phyloP scores from a whole-genome alignment of 371 early-diverging fungal species.

The Nematocida sp. region DNA sequence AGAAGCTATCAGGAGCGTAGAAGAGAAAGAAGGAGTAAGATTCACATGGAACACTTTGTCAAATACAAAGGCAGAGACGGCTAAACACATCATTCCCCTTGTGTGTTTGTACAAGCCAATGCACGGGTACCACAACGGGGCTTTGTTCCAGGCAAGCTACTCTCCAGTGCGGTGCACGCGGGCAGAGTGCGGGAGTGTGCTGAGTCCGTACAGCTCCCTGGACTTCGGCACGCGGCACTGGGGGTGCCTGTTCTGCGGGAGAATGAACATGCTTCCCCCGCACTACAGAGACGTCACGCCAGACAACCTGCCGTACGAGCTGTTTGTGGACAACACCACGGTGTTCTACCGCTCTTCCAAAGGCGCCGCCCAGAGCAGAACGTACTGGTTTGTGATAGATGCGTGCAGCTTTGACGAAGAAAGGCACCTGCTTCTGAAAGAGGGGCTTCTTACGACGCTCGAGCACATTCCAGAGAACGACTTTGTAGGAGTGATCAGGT shows the following conservation, averaged over 20 bases:
- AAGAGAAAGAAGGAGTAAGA: conserved; percentile 67
- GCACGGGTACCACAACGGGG: conserved; percentile 64
- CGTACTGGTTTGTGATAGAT: conserved; percentile 93
- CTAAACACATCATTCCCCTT: conserved; percentile 86
- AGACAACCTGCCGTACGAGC: conserved; percentile 87
- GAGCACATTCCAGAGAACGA: conserved; percentile 82
- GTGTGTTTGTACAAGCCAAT: conserved; percentile 88
- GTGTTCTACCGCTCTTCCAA: conserved; percentile 82
- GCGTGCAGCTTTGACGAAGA: conserved; percentile 79
- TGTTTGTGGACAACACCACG: conserved; percentile 80
- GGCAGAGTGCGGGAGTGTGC: conserved; percentile 68
- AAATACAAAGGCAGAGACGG: conserved; percentile 79
- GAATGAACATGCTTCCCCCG: conserved; percentile 89
- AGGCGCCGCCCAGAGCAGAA: conserved; percentile 75
- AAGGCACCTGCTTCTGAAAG: conserved; percentile 85
- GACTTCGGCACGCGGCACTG: conserved; percentile 85
- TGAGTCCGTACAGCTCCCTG: conserved; percentile 92
- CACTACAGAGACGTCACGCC: conserved; percentile 91
- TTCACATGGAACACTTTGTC: conserved; percentile 98
- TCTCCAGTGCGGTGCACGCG: conserved; percentile 16
- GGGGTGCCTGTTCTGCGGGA: conserved; percentile 95
- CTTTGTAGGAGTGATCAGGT: conserved; percentile 87
- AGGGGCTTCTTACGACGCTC: conserved; percentile 77
- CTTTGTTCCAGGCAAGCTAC: conserved; percentile 68
- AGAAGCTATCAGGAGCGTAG: conserved; percentile 63